Evolutionary conservation across 129 eudicot genomes (phyloP).

Genomic region (Arctium minus): DNA sequence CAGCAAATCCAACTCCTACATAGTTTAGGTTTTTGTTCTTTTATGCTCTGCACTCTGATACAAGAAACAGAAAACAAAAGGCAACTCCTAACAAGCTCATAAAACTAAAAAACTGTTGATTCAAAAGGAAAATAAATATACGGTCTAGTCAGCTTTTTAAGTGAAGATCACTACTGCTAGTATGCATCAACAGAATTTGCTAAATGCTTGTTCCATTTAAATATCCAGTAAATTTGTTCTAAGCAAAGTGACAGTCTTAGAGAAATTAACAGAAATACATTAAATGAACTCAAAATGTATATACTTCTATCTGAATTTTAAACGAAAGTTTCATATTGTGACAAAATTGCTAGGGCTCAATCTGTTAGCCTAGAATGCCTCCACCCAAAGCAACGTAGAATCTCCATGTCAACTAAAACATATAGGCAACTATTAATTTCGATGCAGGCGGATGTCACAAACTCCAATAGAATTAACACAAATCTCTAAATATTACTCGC

Average conservation of each 20-base stretch:
- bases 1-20: constrained; percentile 86
- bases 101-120: background rate
- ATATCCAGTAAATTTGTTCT: background rate
- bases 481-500: background rate
- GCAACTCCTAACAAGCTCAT: constrained; percentile 29
- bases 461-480: background rate
- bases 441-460: background rate
- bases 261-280: background rate
- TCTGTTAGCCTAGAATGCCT: no score
- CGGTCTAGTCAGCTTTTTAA: background rate
- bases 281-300: background rate
- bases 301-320: background rate
- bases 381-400: no score
- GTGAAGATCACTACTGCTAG: background rate
- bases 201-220: background rate
- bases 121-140: background rate
- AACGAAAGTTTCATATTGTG: background rate
- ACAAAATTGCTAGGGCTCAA: background rate
- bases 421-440: background rate
- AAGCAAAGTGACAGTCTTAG: background rate
- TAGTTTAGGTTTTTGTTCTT: constrained; percentile 26
- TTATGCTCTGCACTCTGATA: constrained; percentile 32
- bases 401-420: background rate
- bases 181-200: background rate
- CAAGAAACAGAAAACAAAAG: constrained; percentile 23